Conservation (phyloP, 306 rosid species). For the Prunus mira region DNA sequence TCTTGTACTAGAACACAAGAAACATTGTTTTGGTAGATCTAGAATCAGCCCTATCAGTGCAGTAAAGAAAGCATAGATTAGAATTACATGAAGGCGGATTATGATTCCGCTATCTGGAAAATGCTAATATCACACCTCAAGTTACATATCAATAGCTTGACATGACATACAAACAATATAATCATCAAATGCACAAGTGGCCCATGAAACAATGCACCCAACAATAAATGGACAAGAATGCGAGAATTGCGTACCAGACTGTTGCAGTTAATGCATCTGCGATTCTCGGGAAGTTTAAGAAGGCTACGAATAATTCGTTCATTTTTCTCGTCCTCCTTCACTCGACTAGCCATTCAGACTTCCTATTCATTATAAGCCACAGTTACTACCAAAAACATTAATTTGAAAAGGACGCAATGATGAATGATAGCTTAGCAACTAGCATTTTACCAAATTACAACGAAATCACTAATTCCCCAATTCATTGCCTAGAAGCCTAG, state of each 20-base stretch:
- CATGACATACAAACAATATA: background rate
- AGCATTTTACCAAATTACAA: background rate
- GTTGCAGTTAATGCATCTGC: conserved; percentile 90
- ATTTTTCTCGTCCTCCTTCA: conserved; percentile 85
- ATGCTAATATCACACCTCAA: background rate
- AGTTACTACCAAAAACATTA: conserved; percentile 10
- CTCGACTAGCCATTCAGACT: conserved; percentile 62
- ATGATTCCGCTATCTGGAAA: background rate
- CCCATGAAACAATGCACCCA: background rate
- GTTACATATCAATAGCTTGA: background rate
- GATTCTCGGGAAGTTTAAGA: conserved; percentile 73
- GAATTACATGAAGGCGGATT: background rate
- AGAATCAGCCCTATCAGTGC: background rate
- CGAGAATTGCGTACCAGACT: conserved; percentile 56
- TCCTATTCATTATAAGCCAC: conserved; percentile 36
- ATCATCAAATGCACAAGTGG: conserved; percentile 4
- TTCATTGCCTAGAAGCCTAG: conserved; percentile 1
- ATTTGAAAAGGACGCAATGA: background rate
- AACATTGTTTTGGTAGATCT: background rate
- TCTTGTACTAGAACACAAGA: background rate
- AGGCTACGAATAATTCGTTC: conserved; percentile 87
- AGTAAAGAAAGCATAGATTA: background rate
- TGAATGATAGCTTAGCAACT: background rate
- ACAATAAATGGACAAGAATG: background rate
- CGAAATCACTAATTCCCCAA: background rate